These are phyloP conservation scores for Priceomyces haplophilus DNA, from an alignment of 805 yeast species.

Conservation along the genomic window DNA sequence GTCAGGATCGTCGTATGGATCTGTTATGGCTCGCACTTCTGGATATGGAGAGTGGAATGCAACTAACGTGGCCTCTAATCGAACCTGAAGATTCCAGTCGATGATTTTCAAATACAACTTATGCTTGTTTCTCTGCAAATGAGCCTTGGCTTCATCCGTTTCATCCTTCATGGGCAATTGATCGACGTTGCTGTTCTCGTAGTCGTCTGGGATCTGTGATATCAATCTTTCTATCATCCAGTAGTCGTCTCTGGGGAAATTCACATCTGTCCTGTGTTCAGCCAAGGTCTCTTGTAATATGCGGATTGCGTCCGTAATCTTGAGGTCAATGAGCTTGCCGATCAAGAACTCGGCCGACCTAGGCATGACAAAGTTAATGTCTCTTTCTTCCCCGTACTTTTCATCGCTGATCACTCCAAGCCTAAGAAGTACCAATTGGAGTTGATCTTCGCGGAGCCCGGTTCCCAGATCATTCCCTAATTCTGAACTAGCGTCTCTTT, in stretches of 20 bases:
- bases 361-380: constrained; percentile 11
- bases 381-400: constrained; percentile 5
- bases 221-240: constrained; percentile 27
- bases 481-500: not conserved
- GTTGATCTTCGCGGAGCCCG: constrained; percentile 6
- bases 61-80: constrained; percentile 37
- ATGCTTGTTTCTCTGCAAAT: constrained; percentile 9
- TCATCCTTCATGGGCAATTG: constrained; percentile 5
- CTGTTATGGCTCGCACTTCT: constrained; percentile 38
- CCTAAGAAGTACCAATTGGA: constrained; percentile 17
- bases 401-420: constrained; percentile 25
- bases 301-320: constrained; percentile 22
- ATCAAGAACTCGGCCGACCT: constrained; percentile 23
- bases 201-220: constrained; percentile 16
- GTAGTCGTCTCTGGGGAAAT: constrained; percentile 35
- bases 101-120: constrained; percentile 21
- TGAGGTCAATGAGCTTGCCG: constrained; percentile 23
- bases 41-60: constrained; percentile 42
- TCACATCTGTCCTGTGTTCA: constrained; percentile 34
- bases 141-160: constrained; percentile 7
- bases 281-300: constrained; percentile 35
- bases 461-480: not conserved
- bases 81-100: constrained; percentile 35
- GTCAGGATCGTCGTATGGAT: constrained; percentile 35
- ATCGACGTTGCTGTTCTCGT: not conserved